Conservation (phyloP, 495 filamentous ascomycete species). For the Astrocystis sublimbata region DNA sequence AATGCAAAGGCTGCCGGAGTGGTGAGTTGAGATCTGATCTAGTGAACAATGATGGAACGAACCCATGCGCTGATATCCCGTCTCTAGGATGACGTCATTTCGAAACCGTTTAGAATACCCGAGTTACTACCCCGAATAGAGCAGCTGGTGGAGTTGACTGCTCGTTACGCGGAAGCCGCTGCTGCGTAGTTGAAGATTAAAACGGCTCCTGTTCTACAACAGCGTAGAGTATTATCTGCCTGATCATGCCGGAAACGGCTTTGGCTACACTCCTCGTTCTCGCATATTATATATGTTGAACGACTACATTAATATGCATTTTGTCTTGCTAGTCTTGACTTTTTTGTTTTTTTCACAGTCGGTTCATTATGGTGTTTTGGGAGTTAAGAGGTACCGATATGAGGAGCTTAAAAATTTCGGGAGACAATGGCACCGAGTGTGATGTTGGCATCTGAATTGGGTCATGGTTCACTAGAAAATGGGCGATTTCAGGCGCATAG, state of each 20-base stretch:
- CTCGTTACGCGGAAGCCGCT: slow-evolving; percentile 20
- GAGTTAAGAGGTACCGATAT: background rate
- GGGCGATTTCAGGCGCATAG: slow-evolving; percentile 5
- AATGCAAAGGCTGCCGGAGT: slow-evolving; percentile 54
- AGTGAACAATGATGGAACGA: slow-evolving; percentile 4
- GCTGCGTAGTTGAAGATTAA: slow-evolving; percentile 16
- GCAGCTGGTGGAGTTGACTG: slow-evolving; percentile 39
- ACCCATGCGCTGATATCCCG: slow-evolving; percentile 12
- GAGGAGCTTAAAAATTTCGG: slow-evolving; percentile 12
- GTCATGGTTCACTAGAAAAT: slow-evolving; percentile 8
- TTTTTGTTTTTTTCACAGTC: background rate
- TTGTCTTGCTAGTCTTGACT: background rate
- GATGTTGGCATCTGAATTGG: background rate
- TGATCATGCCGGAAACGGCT: background rate
- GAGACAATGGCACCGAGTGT: slow-evolving; percentile 12
- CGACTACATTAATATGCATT: background rate
- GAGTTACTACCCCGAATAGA: slow-evolving; percentile 72
- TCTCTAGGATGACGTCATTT: slow-evolving; percentile 71
- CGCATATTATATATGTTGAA: background rate
- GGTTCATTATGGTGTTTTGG: slow-evolving; percentile 9
- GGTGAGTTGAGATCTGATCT: slow-evolving; percentile 40
- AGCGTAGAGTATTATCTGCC: background rate
- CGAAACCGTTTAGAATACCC: slow-evolving; percentile 75
- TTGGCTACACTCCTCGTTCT: background rate
- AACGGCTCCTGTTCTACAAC: background rate